Base-by-base conservation (phyloP, 1,284 basidiomycete species). In the Bjerkandera adusta region DNA sequence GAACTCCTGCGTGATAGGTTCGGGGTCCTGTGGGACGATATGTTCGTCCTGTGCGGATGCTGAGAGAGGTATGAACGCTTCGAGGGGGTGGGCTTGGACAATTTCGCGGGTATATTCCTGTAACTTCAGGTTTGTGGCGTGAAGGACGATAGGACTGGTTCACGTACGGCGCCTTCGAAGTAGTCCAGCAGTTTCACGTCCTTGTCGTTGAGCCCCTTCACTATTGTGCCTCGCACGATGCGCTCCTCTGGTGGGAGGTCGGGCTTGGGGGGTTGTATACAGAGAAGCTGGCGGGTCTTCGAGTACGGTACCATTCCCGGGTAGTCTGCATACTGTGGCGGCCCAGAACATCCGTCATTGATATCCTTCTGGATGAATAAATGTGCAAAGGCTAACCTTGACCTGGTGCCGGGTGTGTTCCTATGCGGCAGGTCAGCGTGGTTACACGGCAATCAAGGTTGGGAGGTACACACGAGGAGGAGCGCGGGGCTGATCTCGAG, bases 81-180 rank as follows among this genome's bases (percentile, higher is more conserved):
- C 73, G 8, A 85, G 68, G 5, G 74, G 81, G 53, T 81, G 68
- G 3, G 85, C 79, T 0, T 64, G 53, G 3, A 90, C 79, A 5
- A 59, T 57, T 30, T 72, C 64, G 34, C 85, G 76, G 0, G 59
- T 66, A 60, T 93, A 94, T 72, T 92, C 84, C 89, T 93, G 51
- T 10, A 38, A 25, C 21, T 27, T 4, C 36, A 29, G 16, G 24
- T 40, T 6, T 20, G 38, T 16, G 21, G 36, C 6, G 40, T 21
- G 40, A 35, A 25, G 36, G 15, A 13, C 15, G 8, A 18, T n/a
- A n/a, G n/a, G n/a, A n/a, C n/a, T n/a, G n/a, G 7, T 29, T 38
- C 16, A 75, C 85, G 63, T 59, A 92, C 92, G 45, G 77, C 61
- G 13, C 88, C 90, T 66, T 95, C 92, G 52, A 93, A 95, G 5